These are phyloP conservation scores for Solanum sejunctum DNA, from an alignment of 257 asterid species.

Conservation along the genomic window DNA sequence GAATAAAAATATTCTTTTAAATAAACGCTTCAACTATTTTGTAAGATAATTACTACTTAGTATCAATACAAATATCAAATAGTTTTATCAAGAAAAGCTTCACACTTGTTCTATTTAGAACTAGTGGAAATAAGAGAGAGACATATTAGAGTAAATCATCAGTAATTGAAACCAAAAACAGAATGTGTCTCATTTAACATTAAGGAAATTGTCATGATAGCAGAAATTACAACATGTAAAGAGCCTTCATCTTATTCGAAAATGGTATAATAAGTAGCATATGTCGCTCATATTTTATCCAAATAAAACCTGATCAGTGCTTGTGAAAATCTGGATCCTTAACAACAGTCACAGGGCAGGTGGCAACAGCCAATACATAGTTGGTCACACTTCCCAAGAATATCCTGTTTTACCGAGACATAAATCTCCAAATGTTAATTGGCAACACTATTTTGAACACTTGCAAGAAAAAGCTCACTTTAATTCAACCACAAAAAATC, in stretches of 20 bases:
- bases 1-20: no score
- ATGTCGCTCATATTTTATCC: background rate
- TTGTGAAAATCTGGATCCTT: constrained; percentile 54
- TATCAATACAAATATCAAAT: background rate
- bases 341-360: constrained; percentile 69
- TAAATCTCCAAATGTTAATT: background rate
- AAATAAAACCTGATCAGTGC: constrained; percentile 13
- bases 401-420: constrained; percentile 31
- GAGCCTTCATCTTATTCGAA: background rate
- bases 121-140: no score
- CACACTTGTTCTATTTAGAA: no score
- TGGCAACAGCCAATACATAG: constrained; percentile 43
- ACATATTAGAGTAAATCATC: background rate
- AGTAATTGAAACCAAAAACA: background rate
- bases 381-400: constrained; percentile 67
- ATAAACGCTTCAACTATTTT: no score
- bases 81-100: no score
- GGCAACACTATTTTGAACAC: background rate
- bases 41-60: background rate
- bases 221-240: background rate
- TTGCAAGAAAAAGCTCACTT: no score
- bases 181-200: background rate
- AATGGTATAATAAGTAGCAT: background rate
- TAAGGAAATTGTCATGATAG: background rate
- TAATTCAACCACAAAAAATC: no score